Percentiles rank a stretch among this genome's conserved stretches.
These are phyloP conservation scores for Pseudogymnoascus sp. DNA, from an alignment of 2,329 filamentous ascomycete species.

Conservation along the genomic window DNA sequence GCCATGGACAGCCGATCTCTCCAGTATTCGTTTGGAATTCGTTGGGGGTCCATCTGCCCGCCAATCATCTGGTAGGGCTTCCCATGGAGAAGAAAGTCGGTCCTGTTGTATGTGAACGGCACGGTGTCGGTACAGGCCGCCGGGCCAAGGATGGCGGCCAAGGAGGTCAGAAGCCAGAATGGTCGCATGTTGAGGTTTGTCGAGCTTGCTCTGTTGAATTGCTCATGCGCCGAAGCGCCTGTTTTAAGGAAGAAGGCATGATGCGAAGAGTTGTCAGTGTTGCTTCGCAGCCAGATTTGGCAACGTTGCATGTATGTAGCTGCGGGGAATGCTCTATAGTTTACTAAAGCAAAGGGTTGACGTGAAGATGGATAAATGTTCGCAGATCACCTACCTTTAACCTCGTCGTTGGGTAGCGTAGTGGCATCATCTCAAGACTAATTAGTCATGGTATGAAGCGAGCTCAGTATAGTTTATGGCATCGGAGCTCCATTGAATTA, in stretches of 20 bases:
- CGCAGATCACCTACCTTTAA: not conserved
- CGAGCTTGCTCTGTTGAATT: not conserved
- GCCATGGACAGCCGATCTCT: constrained; percentile 38
- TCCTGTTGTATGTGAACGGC: constrained; percentile 35
- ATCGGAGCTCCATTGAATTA: not conserved
- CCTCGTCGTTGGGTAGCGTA: not conserved
- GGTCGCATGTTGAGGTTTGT: not conserved
- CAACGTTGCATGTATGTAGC: constrained; percentile 1
- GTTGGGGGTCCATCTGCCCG: constrained; percentile 45
- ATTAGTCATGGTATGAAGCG: not conserved
- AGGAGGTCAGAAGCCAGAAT: not conserved
- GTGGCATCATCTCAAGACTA: not conserved
- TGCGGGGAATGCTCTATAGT: not conserved
- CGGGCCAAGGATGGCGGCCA: not conserved
- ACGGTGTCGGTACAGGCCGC: not conserved
- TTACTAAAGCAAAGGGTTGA: not conserved
- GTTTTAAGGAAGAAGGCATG: not conserved
- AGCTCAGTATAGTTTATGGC: not conserved
- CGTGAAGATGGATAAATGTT: not conserved
- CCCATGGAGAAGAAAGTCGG: constrained; percentile 35
- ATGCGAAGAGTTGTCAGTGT: not conserved
- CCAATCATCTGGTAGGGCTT: constrained; percentile 38
- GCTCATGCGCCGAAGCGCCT: not conserved
- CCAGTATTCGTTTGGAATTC: constrained; percentile 42
- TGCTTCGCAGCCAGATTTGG: not conserved